phyloP scores from a whole-genome alignment of 306 rosid species.

The Begonia fuchsioides region DNA sequence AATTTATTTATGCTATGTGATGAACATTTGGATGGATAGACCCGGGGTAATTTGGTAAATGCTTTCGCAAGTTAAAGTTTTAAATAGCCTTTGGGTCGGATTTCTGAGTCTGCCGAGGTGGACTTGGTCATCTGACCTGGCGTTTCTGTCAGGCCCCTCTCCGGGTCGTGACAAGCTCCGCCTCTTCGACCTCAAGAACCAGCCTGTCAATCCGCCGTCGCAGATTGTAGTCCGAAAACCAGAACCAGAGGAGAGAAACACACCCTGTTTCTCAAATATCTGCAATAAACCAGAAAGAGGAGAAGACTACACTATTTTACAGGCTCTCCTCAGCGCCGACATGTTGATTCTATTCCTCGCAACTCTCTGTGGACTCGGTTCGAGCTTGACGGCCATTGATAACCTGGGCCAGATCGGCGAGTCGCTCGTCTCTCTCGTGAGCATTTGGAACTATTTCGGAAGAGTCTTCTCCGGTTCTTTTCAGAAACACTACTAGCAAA shows the following conservation, averaged over 20 bases:
- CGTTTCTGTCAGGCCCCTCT: too few species aligned
- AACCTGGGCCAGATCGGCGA: constrained; percentile 57
- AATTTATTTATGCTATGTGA: too few species aligned
- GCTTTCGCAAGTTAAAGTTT: too few species aligned
- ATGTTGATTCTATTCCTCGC: constrained; percentile 34
- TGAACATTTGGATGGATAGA: too few species aligned
- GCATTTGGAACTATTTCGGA: constrained; percentile 69
- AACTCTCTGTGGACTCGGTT: constrained; percentile 32
- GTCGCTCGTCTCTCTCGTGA: constrained; percentile 44
- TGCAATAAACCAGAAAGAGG: constrained; percentile 52
- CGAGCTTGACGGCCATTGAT: constrained; percentile 56
- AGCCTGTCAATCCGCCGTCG: background rate
- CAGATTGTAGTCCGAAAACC: background rate
- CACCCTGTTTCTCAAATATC: constrained; percentile 7
- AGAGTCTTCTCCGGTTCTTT: constrained; percentile 30
- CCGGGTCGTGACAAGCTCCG: too few species aligned
- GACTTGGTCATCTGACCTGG: too few species aligned
- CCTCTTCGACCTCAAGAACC: constrained; percentile 15
- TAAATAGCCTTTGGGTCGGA: too few species aligned
- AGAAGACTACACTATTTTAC: constrained; percentile 57
- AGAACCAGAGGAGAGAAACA: background rate
- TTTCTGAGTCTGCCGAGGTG: too few species aligned
- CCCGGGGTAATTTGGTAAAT: too few species aligned
- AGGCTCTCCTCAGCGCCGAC: constrained; percentile 60
- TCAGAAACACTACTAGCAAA: constrained; percentile 43